Evolutionary conservation across 1,139 yeast genomes (phyloP).

Genomic region (Torulaspora globosa): DNA sequence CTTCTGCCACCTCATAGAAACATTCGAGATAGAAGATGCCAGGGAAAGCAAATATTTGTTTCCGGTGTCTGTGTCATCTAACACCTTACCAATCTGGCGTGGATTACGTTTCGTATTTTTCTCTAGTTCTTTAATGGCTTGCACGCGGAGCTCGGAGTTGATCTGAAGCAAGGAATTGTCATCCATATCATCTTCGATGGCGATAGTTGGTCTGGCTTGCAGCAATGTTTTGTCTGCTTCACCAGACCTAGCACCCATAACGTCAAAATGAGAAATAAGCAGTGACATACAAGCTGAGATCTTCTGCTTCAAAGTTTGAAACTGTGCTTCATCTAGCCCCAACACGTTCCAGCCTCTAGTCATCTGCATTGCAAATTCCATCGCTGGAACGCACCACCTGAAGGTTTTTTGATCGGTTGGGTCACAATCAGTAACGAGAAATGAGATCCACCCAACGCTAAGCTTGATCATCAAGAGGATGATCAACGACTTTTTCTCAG

Average conservation of each 20-base stretch:
- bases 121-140: conserved; percentile 36
- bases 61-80: conserved; percentile 83
- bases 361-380: conserved; percentile 95
- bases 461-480: conserved; percentile 70
- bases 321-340: conserved; percentile 74
- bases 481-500: conserved; percentile 56
- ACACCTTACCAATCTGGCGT: conserved; percentile 71
- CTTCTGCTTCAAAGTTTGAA: conserved; percentile 64
- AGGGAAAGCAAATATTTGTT: conserved; percentile 81
- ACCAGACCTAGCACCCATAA: conserved; percentile 90
- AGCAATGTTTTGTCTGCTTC: conserved; percentile 59
- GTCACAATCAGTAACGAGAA: conserved; percentile 89
- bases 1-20: conserved; percentile 96
- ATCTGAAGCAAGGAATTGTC: conserved; percentile 40
- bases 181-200: conserved; percentile 35
- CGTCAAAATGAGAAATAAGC: conserved; percentile 90
- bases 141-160: conserved; percentile 39
- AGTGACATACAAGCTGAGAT: conserved; percentile 95
- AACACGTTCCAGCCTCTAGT: conserved; percentile 86
- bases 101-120: conserved; percentile 26
- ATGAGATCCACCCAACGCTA: conserved; percentile 87
- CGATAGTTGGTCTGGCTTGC: conserved; percentile 35
- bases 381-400: conserved; percentile 92
- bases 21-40: conserved; percentile 86
- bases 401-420: conserved; percentile 90